phyloP scores from a whole-genome alignment of 2,329 filamentous ascomycete genomes.

The Cladophialophora carrionii region DNA sequence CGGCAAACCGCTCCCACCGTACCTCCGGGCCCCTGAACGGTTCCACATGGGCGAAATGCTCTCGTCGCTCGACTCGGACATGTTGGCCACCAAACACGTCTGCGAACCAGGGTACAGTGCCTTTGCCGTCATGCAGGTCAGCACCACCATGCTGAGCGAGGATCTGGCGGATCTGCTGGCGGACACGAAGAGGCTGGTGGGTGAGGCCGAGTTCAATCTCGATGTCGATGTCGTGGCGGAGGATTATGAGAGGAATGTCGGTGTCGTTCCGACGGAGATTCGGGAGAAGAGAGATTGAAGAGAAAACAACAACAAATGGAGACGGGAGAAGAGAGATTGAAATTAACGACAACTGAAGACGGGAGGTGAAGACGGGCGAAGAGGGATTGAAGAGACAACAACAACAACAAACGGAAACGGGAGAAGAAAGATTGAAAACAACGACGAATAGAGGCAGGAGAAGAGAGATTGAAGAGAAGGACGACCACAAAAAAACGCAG shows the following conservation, averaged over 20 bases:
- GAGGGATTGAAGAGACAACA: neutral
- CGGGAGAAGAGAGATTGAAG: constrained; percentile 22
- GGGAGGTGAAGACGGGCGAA: neutral
- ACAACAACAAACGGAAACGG: no score
- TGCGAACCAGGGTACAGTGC: constrained; percentile 73
- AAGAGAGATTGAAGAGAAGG: no score
- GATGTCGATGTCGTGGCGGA: constrained; percentile 48
- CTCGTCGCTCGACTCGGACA: constrained; percentile 61
- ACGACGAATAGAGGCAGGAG: no score
- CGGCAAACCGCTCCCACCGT: constrained; percentile 71
- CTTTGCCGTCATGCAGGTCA: constrained; percentile 74
- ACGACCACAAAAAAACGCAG: no score
- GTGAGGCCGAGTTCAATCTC: constrained; percentile 74
- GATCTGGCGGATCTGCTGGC: constrained; percentile 67
- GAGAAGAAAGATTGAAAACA: no score
- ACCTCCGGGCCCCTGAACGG: constrained; percentile 65
- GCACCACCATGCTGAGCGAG: constrained; percentile 68
- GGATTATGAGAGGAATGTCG: constrained; percentile 29
- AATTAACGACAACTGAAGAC: neutral
- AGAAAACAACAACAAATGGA: neutral
- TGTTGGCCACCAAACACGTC: constrained; percentile 67
- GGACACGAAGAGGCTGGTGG: constrained; percentile 67
- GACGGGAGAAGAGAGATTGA: neutral
- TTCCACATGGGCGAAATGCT: constrained; percentile 64
- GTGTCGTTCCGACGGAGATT: constrained; percentile 6